Evolutionary conservation across 768 basidiomycete genomes (phyloP), one percentile per base, ranked within the genome.

Genomic region (Collybia nuda): DNA sequence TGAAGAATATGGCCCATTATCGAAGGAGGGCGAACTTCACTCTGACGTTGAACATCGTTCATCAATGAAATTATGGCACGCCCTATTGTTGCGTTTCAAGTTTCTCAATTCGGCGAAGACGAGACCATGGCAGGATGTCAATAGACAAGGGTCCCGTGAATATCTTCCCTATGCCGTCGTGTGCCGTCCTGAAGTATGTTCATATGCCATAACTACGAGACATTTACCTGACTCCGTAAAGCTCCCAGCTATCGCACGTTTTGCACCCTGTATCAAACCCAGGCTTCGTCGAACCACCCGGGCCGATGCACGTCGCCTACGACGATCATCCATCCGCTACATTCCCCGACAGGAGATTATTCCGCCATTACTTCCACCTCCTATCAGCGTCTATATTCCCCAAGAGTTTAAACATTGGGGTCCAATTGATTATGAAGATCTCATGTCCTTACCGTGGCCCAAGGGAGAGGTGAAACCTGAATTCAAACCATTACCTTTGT

Each of bases 201-300:
- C 9, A 7, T 26, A 32, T 11, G 3, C 32, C 32, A 5, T 32
- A 3, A 9, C 32, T 32, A 11, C 32, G 12, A 5, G 32, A 14
- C 9, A 14, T 32, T 6, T 9, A 6, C 9, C 32, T 32, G 12
- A 32, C 32, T 14, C 9, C 32, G 3, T 11, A 5, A 32, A 32
- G 32, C 50, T 40, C 12, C 21, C 54, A 8, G 40, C 50, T 0
- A 46, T 56, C 14, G 54, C 54, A 7, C 50, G 57, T 15, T 42
- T 55, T 21, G 40, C 48, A 24, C 57, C 54, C 11, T 47, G 49
- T 23, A 50, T 38, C n/a, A 38, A 53, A 23, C 48, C 53, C 2
- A 37, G 37, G 8, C 38, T 58, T 19, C 57, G 57, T 15, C 57
- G 55, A 17, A 56, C 50, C 50, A 54, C 55, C 8, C 45, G 40